Percentiles rank a stretch among this genome's conserved stretches.
Evolutionary conservation across 768 basidiomycete species (phyloP).

Genomic region (Amyloporia xantha): DNA sequence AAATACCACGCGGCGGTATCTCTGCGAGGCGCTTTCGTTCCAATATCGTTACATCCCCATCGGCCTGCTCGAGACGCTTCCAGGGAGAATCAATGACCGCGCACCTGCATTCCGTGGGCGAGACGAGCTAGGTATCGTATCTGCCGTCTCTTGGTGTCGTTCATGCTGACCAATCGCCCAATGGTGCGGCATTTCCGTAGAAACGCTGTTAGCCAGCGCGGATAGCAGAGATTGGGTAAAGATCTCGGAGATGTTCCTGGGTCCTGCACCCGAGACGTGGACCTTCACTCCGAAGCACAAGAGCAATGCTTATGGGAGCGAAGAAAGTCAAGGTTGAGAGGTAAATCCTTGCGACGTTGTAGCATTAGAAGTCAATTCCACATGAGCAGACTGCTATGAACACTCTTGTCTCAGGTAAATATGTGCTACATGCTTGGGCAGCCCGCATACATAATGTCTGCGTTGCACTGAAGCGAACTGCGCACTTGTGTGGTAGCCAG

Average conservation of each 20-base stretch:
- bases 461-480: no score
- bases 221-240: conserved; percentile 86
- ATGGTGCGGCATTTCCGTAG: conserved; percentile 39
- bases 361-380: no score
- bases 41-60: conserved; percentile 95
- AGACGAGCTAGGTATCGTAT: conserved; percentile 65
- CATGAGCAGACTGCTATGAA: no score
- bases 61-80: conserved; percentile 79
- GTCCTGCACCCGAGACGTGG: conserved; percentile 78
- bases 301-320: conserved; percentile 64
- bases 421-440: no score
- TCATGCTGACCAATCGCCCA: no score
- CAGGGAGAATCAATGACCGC: conserved; percentile 82
- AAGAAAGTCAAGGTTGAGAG: conserved; percentile 53
- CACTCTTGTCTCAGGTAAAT: no score
- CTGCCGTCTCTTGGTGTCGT: conserved; percentile 1
- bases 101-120: conserved; percentile 84
- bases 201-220: conserved; percentile 76
- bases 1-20: conserved; percentile 86
- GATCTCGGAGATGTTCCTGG: conserved; percentile 93
- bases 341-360: no score
- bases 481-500: no score
- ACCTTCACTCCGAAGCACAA: conserved; percentile 91
- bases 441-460: no score
- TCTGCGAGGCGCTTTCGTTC: conserved; percentile 94